Evolutionary conservation across 2,329 filamentous ascomycete genomes (phyloP), one percentile per base, ranked within the genome.

Genomic region (Dactylellina parvicollis): DNA sequence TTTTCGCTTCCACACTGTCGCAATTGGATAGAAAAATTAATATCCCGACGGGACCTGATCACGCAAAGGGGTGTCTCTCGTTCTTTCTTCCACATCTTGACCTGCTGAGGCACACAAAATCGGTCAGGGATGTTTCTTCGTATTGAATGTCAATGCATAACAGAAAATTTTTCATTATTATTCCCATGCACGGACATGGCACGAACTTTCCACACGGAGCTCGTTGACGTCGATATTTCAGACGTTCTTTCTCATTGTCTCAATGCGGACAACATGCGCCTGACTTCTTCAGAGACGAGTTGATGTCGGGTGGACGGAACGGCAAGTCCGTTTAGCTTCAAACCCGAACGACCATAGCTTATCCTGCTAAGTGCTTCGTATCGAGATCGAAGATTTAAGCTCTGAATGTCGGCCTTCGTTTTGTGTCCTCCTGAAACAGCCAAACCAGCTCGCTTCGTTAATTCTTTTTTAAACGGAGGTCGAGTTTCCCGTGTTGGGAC

Each of bases 1-100:
- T 50, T 56, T 69, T 71, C 65, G 65, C 65, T 71, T 71, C 65
- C 40, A 61, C n/a, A 61, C 42, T 62, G 46, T 73, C 59, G 60
- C 69, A 66, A 73, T 73, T 73, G 69, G 69, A 73, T 30, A 66
- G 66, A 61, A 60, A 18, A 38, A 36, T 26, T 46, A 65, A 59
- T 72, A 47, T 55, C 54, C 66, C 44, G 47, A 52, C 44, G 55
- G 38, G 22, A 32, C 32, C n/a, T 52, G 32, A 46, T 52, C 62
- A 66, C 32, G 62, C 62, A 59, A 52, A 40, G 16, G 26, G 49
- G 56, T 49, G 42, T 26, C 44, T 36, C 50, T 73, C 4, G 10
- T 36, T 26, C 7, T 52, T 47, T 47, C 36, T 28, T 44, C 34
- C 32, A 26, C 9, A 40, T 57, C 28, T 66, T 54, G 38, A 66